Percentiles rank a stretch among this genome's conserved stretches.
Evolutionary conservation across 495 filamentous ascomycete species (phyloP).

Genomic region (Elaphomyces granulatus): DNA sequence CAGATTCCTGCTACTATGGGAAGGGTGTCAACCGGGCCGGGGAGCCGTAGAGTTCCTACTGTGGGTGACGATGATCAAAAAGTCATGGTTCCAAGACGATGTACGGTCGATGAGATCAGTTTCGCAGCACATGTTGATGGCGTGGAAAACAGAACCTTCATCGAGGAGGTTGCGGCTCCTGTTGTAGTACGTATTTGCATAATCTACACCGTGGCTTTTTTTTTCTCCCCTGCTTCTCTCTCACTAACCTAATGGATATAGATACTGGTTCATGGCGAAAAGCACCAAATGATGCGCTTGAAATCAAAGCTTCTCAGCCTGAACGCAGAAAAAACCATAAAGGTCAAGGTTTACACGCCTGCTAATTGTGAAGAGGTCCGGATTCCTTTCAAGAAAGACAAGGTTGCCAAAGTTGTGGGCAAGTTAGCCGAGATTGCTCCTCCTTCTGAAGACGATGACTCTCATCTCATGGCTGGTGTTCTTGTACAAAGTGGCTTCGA

Average conservation of each 20-base stretch:
- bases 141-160: conserved; percentile 86
- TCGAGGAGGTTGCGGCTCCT: conserved; percentile 78
- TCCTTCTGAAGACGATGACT: conserved; percentile 34
- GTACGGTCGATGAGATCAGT: conserved; percentile 79
- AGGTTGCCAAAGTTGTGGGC: conserved; percentile 90
- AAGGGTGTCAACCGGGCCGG: conserved; percentile 40
- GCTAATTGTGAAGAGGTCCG: conserved; percentile 90
- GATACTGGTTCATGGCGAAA: conserved; percentile 94
- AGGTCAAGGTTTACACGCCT: conserved; percentile 83
- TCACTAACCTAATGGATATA: too few species aligned
- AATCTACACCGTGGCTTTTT: background rate
- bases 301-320: conserved; percentile 88
- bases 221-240: background rate
- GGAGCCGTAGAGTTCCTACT: conserved; percentile 34
- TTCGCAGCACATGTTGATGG: conserved; percentile 97
- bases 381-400: conserved; percentile 92
- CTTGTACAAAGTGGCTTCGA: conserved; percentile 96
- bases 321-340: conserved; percentile 62
- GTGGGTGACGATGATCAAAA: conserved; percentile 50
- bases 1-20: conserved; percentile 89
- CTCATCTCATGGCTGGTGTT: conserved; percentile 65
- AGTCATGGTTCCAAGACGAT: conserved; percentile 82
- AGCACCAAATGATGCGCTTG: conserved; percentile 94
- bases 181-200: conserved; percentile 58
- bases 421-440: conserved; percentile 72